Conservation (phyloP, 139 green algal genomes). For the Mesotaenium endlicherianum region DNA sequence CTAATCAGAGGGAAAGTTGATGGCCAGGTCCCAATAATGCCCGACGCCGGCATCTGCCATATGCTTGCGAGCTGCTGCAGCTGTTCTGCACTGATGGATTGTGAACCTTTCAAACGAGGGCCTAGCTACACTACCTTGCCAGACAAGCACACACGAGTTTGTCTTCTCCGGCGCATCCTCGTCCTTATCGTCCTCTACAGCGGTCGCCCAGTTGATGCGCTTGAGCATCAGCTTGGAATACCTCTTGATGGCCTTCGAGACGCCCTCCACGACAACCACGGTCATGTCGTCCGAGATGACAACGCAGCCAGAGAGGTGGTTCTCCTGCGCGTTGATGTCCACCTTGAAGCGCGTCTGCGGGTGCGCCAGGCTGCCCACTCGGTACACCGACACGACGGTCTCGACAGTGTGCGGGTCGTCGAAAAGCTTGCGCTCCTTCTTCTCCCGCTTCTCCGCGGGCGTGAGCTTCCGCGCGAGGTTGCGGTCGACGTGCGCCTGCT, state of each 20-base stretch:
- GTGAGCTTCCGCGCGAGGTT: constrained; percentile 94
- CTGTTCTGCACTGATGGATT: constrained; percentile 50
- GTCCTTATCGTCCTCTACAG: constrained; percentile 42
- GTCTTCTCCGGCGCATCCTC: background rate
- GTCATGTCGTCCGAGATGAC: constrained; percentile 45
- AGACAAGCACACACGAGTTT: constrained; percentile 56
- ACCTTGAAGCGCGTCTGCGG: constrained; percentile 82
- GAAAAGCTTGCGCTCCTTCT: constrained; percentile 93
- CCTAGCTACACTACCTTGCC: constrained; percentile 69
- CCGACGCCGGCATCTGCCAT: constrained; percentile 64
- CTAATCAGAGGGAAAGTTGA: constrained; percentile 41
- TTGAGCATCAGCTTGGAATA: constrained; percentile 94
- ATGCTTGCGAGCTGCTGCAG: constrained; percentile 55
- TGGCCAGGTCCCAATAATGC: constrained; percentile 84
- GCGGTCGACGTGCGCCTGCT: constrained; percentile 87
- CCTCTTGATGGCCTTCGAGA: constrained; percentile 52
- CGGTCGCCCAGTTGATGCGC: constrained; percentile 84
- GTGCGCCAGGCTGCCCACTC: constrained; percentile 59
- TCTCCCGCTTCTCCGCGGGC: constrained; percentile 82
- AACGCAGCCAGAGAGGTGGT: constrained; percentile 69
- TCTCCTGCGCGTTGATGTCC: constrained; percentile 89
- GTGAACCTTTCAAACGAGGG: constrained; percentile 71
- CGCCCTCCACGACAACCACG: constrained; percentile 34
- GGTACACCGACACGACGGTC: constrained; percentile 55
- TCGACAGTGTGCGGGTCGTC: constrained; percentile 10